Evolutionary conservation across 2,329 filamentous ascomycete genomes (phyloP), one percentile per base, ranked within the genome.

Genomic region (Cordyceps tenuipes): DNA sequence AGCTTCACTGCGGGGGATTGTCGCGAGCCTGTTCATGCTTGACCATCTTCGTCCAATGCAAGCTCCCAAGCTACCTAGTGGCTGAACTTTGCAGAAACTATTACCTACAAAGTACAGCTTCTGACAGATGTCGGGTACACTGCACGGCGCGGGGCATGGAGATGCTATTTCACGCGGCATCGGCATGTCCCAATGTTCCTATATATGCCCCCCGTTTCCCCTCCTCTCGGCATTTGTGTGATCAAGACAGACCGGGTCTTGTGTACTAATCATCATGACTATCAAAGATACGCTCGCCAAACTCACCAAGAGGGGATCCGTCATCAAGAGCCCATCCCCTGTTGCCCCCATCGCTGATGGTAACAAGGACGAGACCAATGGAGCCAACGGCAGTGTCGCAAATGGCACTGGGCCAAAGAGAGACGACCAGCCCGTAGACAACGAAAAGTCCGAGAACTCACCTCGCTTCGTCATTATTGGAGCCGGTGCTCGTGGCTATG

Each of bases 381-480:
- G 53, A 29, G 34, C 31, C 5, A 56, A 47, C 3, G 21, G 23
- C 29, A 49, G 34, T 41, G 44, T 29, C 17, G 17, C 41, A 19
- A 54, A 46, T 10, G 55, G 43, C 23, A 34, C 41, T 29, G 13
- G 47, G 3, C 13, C 15, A 15, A 19, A 39, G 9, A 26, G 23
- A 9, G 47, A 51, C 15, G 23, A 54, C 3, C 26, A 41, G 44
- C 23, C 54, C n/a, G 5, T 53, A n/a, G 36, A 49, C 44, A 52
- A 31, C 31, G 59, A 62, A 49, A 66, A 66, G 41, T 59, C 82
- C 3, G 69, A 72, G 6, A 74, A 69, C 36, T 80, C 83, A 26
- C 83, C 86, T 3, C 84, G 87, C 55, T 84, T 95, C 67, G 79
- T 95, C 59, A 82, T 96, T 67, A 86, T 96, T 66, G 91, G 91